Base-by-base conservation (phyloP, 129 eudicot genomes). In the Saussurea involucrata region DNA sequence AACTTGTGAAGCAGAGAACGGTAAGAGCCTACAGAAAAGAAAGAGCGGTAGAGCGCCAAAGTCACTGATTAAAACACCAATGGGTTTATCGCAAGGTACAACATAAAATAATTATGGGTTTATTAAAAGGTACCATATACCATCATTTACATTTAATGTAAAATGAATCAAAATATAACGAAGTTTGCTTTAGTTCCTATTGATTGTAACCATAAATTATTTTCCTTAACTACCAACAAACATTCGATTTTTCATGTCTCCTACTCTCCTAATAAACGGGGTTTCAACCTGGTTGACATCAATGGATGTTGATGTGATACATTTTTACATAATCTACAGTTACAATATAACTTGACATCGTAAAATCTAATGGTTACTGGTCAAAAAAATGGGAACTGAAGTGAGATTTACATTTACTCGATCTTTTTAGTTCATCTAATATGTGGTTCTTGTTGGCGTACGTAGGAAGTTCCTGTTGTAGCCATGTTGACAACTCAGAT, bases 31-130 rank as follows among this genome's bases (percentile, higher is more conserved):
- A 29, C 65, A 27, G 46, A 76, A 10, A 66, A 76, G 17, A 40
- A 77, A 68, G 60, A 22, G 74, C 7, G 74, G 68, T 67, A 53
- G 74, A 53, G 58, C 4, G n/a, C 28, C 67, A 32, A 33, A 67
- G 75, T 32, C 27, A 1, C 24, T 12, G 20, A 40, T 68, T 67
- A 68, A 53, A 68, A 68, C 13, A 4, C 71, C 40, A 15, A 63
- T 3, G 28, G 71, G 27, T 40, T 24, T 63, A 36, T 55, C 6
- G 68, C 34, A 57, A 78, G 81, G 81, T 69, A 68, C 57, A 1
- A 6, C 1, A 66, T 68, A 18, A 66, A 22, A 31, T 15, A n/a
- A 27, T 68, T 9, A 40, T 34, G 58, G 20, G 18, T 6, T 28
- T 25, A 63, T 3, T 33, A 3, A 0, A 33, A 5, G 1, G 5